A percentile compares a stretch with the other conserved stretches of the same genome.
Evolutionary conservation across 2,329 filamentous ascomycete species (phyloP).

Genomic region (Alternaria panax): DNA sequence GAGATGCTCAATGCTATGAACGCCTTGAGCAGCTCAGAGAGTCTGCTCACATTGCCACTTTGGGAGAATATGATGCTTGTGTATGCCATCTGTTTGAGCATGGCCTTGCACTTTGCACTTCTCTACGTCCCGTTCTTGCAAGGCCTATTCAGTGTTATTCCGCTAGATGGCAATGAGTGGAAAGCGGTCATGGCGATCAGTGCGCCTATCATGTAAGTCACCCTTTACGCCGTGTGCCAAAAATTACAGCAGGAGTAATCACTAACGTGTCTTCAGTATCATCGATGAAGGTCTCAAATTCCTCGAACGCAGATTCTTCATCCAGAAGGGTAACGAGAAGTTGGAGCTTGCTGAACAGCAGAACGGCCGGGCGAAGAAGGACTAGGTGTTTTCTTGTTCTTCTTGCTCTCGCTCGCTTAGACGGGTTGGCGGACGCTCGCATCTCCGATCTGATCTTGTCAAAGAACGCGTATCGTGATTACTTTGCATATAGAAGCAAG

Average conservation of each 20-base stretch:
- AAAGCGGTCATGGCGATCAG: constrained; percentile 88
- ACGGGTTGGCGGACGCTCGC: not conserved
- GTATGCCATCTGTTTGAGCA: constrained; percentile 89
- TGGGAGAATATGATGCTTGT: constrained; percentile 99
- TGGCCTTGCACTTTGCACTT: constrained; percentile 93
- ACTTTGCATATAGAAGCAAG: constrained; percentile 1
- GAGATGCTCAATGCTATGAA: constrained; percentile 99
- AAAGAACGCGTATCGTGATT: constrained; percentile 3
- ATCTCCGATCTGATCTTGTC: not conserved
- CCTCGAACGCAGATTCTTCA: constrained; percentile 63
- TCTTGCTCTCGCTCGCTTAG: not conserved
- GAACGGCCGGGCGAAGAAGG: constrained; percentile 43
- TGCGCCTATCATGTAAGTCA: constrained; percentile 86
- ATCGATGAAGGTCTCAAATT: constrained; percentile 87
- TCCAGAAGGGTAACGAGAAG: constrained; percentile 32
- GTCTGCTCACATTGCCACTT: constrained; percentile 88
- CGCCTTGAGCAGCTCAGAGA: constrained; percentile 93
- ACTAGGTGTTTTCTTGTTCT: constrained; percentile 22
- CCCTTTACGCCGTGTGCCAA: not conserved
- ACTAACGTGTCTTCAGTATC: constrained; percentile 58
- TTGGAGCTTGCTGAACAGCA: constrained; percentile 16
- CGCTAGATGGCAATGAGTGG: constrained; percentile 87
- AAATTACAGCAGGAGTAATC: not conserved
- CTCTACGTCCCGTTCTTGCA: constrained; percentile 92
- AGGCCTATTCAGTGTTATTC: constrained; percentile 86